These are phyloP conservation scores for Solanum rostratum DNA, from an alignment of 257 asterid species.

Conservation along the genomic window DNA sequence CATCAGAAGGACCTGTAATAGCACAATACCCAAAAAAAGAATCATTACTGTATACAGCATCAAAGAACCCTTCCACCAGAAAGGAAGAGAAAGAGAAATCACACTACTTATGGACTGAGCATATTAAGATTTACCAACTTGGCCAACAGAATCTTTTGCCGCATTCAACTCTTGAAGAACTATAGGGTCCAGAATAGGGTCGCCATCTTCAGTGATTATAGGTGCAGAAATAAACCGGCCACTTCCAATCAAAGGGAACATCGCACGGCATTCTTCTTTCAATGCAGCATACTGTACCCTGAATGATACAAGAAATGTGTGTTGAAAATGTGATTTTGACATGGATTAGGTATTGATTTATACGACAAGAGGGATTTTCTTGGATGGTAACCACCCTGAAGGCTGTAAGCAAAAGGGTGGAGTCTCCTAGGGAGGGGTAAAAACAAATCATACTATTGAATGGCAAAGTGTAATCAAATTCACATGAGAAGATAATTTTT, in stretches of 20 bases:
- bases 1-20: constrained; percentile 9
- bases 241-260: constrained; percentile 87
- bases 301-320: constrained; percentile 12
- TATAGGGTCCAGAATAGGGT: constrained; percentile 74
- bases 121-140: constrained; percentile 15
- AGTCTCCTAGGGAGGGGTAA: no score
- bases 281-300: constrained; percentile 60
- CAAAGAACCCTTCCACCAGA: neutral
- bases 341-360: neutral
- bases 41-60: neutral
- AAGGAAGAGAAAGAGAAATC: neutral
- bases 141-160: constrained; percentile 8
- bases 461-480: neutral
- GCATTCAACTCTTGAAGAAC: constrained; percentile 66
- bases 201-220: constrained; percentile 73
- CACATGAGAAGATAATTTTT: neutral
- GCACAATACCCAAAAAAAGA: neutral
- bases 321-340: neutral
- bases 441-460: neutral
- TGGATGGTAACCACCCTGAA: no score
- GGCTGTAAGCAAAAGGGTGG: no score
- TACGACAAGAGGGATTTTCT: no score
- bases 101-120: neutral
- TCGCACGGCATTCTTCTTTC: constrained; percentile 72
- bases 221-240: constrained; percentile 88